These are phyloP conservation scores for Populus alba DNA, from an alignment of 345 rosid species.

Conservation along the genomic window DNA sequence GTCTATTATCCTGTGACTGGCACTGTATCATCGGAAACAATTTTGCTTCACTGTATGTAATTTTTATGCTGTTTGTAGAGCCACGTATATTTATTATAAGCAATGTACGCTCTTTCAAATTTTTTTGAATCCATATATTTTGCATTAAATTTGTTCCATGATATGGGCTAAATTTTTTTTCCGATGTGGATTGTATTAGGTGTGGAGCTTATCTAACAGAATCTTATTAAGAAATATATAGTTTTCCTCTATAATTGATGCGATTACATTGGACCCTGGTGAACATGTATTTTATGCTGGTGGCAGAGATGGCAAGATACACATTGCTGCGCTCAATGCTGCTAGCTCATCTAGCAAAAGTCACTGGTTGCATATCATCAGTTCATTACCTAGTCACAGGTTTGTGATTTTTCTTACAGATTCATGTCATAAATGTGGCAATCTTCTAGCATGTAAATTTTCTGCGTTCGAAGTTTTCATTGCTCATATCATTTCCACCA, in stretches of 20 bases:
- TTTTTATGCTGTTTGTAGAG: neutral
- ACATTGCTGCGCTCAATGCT: slow-evolving; percentile 62
- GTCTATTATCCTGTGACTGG: neutral
- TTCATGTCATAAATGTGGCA: neutral
- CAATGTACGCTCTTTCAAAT: neutral
- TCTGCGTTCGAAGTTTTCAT: neutral
- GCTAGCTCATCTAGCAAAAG: slow-evolving; percentile 40
- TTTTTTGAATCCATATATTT: neutral
- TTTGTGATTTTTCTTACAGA: slow-evolving; percentile 18
- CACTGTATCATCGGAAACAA: neutral
- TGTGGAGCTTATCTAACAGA: slow-evolving; percentile 79
- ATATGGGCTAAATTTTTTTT: neutral
- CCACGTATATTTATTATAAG: neutral
- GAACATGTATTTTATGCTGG: slow-evolving; percentile 88
- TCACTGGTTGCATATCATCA: slow-evolving; percentile 54
- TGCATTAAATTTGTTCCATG: neutral
- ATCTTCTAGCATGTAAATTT: neutral
- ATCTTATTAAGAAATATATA: slow-evolving; percentile 54
- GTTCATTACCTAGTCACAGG: slow-evolving; percentile 69
- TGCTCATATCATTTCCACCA: neutral
- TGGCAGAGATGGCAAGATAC: slow-evolving; percentile 68
- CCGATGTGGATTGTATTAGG: slow-evolving; percentile 37
- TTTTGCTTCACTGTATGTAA: neutral
- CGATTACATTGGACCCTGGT: slow-evolving; percentile 75
- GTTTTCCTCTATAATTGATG: slow-evolving; percentile 73